Percentiles rank a stretch among this genome's conserved stretches.
Conservation (phyloP, 164 flowering plant genomes). For the Brasenia schreberi region DNA sequence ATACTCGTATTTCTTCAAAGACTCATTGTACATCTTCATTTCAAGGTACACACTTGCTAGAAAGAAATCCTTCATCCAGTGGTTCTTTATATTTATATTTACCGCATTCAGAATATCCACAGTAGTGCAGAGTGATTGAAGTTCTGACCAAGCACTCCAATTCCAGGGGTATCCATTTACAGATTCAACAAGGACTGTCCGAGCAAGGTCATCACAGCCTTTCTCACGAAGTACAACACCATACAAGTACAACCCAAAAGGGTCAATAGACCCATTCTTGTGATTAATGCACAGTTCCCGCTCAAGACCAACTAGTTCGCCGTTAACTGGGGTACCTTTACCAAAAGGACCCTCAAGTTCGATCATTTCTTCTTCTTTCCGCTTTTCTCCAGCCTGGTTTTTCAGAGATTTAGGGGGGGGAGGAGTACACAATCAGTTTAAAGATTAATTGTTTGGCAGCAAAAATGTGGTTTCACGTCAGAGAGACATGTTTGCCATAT, state of each 20-base stretch:
- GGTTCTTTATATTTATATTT: slow-evolving; percentile 43
- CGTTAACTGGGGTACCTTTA: slow-evolving; percentile 61
- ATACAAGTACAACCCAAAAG: slow-evolving; percentile 76
- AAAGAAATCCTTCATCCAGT: slow-evolving; percentile 98
- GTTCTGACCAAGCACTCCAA: slow-evolving; percentile 96
- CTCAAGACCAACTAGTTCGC: slow-evolving; percentile 65
- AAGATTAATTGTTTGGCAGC: too few species aligned
- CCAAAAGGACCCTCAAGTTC: slow-evolving; percentile 92
- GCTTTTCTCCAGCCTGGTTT: slow-evolving; percentile 85
- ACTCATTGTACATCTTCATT: slow-evolving; percentile 74
- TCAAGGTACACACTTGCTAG: slow-evolving; percentile 80
- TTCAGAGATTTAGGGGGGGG: slow-evolving; percentile 9
- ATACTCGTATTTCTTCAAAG: slow-evolving; percentile 61
- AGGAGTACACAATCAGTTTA: neutral
- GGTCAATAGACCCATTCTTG: slow-evolving; percentile 66
- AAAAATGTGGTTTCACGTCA: too few species aligned
- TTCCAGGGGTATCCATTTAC: slow-evolving; percentile 97
- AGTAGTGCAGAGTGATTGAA: slow-evolving; percentile 76
- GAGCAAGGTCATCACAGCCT: slow-evolving; percentile 75
- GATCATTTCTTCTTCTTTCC: slow-evolving; percentile 90
- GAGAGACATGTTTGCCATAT: too few species aligned
- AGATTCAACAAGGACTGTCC: slow-evolving; percentile 74
- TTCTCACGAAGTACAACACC: slow-evolving; percentile 81
- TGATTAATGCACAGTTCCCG: slow-evolving; percentile 55
- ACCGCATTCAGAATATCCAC: slow-evolving; percentile 53